Percentiles rank a stretch among this genome's conserved stretches.
Evolutionary conservation across 2,329 filamentous ascomycete genomes (phyloP).

Genomic region (Fusarium musae): DNA sequence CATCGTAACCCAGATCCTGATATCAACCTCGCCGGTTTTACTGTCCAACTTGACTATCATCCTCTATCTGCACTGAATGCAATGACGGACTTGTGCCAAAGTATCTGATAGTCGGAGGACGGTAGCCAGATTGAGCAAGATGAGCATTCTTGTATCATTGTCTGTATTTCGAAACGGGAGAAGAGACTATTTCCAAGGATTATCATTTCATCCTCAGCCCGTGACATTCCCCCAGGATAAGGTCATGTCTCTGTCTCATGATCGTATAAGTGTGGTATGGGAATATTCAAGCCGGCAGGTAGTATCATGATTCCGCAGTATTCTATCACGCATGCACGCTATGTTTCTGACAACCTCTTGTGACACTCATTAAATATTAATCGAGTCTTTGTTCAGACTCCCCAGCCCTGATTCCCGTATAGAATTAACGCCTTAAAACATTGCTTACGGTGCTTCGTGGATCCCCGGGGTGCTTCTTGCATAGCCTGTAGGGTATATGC

Average conservation of each 20-base stretch:
- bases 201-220: not conserved
- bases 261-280: fast-evolving
- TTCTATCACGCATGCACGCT: not conserved
- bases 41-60: too few species aligned
- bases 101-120: too few species aligned
- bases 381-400: not conserved
- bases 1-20: too few species aligned
- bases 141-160: too few species aligned
- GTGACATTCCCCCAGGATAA: too few species aligned
- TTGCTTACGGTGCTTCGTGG: not conserved
- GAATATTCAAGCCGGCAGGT: not conserved
- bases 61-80: too few species aligned
- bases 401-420: fast-evolving
- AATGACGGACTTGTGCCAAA: too few species aligned
- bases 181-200: too few species aligned
- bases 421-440: too few species aligned
- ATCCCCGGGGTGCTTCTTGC: not conserved
- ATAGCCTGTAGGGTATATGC: not conserved
- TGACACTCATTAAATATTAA: not conserved
- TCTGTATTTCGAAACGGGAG: too few species aligned
- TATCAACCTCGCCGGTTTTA: too few species aligned
- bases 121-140: too few species aligned
- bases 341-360: not conserved
- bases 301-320: not conserved
- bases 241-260: not conserved